These are phyloP conservation scores for Colletotrichum sojae DNA, from an alignment of 2,329 filamentous ascomycete species.

Conservation along the genomic window DNA sequence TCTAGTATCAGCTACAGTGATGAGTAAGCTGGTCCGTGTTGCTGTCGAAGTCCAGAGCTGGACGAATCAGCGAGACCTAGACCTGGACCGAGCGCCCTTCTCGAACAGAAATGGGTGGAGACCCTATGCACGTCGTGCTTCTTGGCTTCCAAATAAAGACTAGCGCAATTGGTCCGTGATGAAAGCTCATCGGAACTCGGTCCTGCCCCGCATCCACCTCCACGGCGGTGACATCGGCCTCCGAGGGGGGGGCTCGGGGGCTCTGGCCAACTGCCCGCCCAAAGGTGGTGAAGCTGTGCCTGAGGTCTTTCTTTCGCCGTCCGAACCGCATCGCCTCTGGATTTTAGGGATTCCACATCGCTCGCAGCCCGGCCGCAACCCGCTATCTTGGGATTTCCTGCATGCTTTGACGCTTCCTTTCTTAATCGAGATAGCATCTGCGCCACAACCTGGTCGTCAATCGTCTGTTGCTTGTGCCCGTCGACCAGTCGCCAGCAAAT, in stretches of 20 bases:
- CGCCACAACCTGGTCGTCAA: constrained; percentile 11
- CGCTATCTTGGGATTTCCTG: constrained; percentile 28
- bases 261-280: background rate
- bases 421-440: constrained; percentile 37
- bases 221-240: constrained; percentile 23
- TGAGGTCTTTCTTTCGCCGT: constrained; percentile 1
- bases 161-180: constrained; percentile 43
- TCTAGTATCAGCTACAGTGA: background rate
- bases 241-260: too few species aligned
- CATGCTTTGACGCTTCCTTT: constrained; percentile 35
- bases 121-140: constrained; percentile 41
- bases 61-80: background rate
- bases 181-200: background rate
- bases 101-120: background rate
- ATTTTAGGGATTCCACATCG: constrained; percentile 8
- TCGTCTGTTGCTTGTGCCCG: background rate
- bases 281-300: too few species aligned
- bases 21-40: background rate
- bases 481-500: background rate
- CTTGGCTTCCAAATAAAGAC: constrained; percentile 49
- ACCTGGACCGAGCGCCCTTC: constrained; percentile 4
- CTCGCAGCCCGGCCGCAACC: background rate
- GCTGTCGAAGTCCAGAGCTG: background rate
- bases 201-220: background rate
- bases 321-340: constrained; percentile 22